Percentiles rank a stretch among this genome's conserved stretches.
Conservation (phyloP, 352 stramenopile species). For the Phytophthora citricola region DNA sequence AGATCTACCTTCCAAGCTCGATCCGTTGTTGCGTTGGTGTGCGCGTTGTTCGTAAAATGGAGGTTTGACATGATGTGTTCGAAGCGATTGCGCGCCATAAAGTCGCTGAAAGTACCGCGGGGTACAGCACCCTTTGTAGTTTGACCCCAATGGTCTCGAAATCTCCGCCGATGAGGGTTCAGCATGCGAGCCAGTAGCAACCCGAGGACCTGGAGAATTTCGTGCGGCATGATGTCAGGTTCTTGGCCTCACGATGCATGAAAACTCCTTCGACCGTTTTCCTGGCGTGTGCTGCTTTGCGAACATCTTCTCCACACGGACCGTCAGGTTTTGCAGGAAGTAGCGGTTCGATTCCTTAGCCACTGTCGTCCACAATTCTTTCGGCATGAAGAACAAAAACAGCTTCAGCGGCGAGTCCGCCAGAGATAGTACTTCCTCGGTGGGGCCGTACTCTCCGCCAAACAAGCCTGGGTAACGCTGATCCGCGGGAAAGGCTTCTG, state of each 20-base stretch:
- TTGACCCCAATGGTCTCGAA: conserved; percentile 3
- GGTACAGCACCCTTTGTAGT: conserved; percentile 9
- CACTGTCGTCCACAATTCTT: no score
- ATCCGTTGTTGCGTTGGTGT: background rate
- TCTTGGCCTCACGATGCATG: background rate
- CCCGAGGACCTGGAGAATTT: conserved; percentile 4
- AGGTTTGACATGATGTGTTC: conserved; percentile 16
- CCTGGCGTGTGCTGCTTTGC: no score
- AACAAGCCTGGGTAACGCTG: no score
- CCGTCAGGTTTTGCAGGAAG: no score
- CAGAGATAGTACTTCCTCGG: background rate
- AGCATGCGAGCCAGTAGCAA: conserved; percentile 14
- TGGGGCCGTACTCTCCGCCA: conserved; percentile 1
- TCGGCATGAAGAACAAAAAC: conserved; percentile 17
- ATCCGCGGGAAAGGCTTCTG: no score
- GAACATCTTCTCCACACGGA: no score
- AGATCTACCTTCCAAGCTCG: conserved; percentile 12
- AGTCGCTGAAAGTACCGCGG: conserved; percentile 13
- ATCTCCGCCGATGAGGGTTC: no score
- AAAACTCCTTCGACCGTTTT: background rate
- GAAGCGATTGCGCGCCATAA: conserved; percentile 19
- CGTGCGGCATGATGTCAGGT: conserved; percentile 2
- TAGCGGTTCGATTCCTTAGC: no score
- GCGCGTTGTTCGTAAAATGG: conserved; percentile 23
- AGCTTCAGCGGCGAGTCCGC: conserved; percentile 8